phyloP scores from a whole-genome alignment of 208 protist genomes.

The Endotrypanum monterogeii region DNA sequence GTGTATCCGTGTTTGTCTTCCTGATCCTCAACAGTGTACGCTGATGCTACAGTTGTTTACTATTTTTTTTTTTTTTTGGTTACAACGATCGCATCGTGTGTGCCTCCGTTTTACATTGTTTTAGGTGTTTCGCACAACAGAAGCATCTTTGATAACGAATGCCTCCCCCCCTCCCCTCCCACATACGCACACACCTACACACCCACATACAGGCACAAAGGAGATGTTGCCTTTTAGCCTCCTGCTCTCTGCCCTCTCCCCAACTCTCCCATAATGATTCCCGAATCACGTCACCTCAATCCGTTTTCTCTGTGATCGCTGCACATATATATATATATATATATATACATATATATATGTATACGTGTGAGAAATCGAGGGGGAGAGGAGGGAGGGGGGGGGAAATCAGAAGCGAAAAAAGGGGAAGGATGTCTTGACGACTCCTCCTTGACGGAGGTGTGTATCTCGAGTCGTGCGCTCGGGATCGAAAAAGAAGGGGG shows the following conservation, averaged over 20 bases:
- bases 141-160: not conserved
- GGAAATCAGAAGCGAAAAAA: no score
- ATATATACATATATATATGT: no score
- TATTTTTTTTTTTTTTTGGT: not conserved
- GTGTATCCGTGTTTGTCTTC: not conserved
- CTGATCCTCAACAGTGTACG: not conserved
- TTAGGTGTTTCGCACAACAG: not conserved
- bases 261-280: not conserved
- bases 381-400: not conserved
- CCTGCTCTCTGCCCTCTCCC: not conserved
- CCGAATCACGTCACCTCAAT: not conserved
- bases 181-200: not conserved
- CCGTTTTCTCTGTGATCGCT: conserved; percentile 1
- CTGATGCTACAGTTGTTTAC: not conserved
- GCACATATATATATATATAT: no score
- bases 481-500: not conserved
- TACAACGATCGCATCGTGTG: not conserved
- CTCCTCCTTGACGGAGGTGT: not conserved
- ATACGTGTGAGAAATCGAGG: not conserved
- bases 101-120: no score
- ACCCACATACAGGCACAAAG: not conserved
- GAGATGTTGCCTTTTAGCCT: not conserved
- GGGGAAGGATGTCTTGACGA: not conserved
- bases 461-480: not conserved
- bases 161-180: no score